These are phyloP conservation scores for Solanum hybrid DNA, from an alignment of 305 asterid species.

Conservation along the genomic window DNA sequence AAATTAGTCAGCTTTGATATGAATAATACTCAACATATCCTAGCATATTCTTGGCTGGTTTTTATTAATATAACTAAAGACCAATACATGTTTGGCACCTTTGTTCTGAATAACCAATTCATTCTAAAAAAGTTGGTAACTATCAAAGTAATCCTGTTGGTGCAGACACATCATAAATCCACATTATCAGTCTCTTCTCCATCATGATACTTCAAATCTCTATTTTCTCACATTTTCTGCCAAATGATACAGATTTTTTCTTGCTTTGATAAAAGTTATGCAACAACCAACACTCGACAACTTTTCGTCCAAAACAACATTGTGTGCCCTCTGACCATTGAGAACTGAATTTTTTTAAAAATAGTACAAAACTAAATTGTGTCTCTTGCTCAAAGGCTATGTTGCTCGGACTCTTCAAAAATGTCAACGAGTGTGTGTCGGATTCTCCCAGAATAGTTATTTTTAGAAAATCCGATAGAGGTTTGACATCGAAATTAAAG, in stretches of 20 bases:
- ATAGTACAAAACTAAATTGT: neutral
- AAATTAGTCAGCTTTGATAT: neutral
- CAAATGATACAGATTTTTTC: neutral
- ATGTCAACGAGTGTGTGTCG: neutral
- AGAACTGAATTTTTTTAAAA: neutral
- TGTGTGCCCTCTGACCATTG: neutral
- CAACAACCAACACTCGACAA: neutral
- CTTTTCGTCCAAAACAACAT: neutral
- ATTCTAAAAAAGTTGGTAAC: neutral
- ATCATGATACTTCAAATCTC: neutral
- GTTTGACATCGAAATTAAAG: neutral
- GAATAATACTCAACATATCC: neutral
- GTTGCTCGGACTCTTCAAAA: neutral
- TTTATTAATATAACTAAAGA: neutral
- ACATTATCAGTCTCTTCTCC: neutral
- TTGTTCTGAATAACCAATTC: neutral
- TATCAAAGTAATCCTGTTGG: neutral
- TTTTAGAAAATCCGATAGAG: neutral
- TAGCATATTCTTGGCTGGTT: neutral
- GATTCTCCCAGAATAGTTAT: neutral
- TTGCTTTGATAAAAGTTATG: neutral
- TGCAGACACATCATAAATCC: neutral
- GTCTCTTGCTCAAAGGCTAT: neutral
- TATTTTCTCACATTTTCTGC: neutral
- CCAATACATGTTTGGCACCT: neutral